phyloP scores from a whole-genome alignment of 176 grass and related monocot genomes.

The Avena atlantica region DNA sequence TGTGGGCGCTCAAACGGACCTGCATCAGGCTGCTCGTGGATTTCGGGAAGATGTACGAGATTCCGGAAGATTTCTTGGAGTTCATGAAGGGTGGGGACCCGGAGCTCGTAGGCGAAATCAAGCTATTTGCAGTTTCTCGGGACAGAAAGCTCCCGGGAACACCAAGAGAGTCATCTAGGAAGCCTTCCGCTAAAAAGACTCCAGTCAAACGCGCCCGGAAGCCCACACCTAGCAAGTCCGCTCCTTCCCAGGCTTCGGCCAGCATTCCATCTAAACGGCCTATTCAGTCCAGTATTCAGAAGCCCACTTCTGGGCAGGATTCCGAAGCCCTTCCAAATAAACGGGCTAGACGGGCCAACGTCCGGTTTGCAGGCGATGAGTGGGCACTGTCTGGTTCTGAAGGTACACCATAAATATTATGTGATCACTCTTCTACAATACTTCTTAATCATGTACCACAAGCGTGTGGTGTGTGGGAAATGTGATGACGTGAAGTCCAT shows the following conservation, averaged over 20 bases:
- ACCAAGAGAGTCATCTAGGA: background rate
- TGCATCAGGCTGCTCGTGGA: conserved; percentile 49
- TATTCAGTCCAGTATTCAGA: background rate
- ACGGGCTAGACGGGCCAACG: background rate
- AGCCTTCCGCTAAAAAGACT: background rate
- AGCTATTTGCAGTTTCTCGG: background rate
- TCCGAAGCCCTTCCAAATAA: background rate
- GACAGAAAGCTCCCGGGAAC: background rate
- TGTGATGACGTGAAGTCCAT: too few relatives aligned
- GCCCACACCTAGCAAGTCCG: background rate
- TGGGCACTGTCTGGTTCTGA: background rate
- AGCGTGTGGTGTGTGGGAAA: too few relatives aligned
- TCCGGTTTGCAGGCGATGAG: background rate
- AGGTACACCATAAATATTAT: too few relatives aligned
- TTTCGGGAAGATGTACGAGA: conserved; percentile 11
- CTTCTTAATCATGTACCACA: too few relatives aligned
- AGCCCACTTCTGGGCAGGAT: background rate
- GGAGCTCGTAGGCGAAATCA: background rate
- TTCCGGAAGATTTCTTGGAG: conserved; percentile 23
- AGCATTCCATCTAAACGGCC: background rate
- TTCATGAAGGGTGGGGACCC: conserved; percentile 40
- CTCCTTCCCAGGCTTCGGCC: background rate
- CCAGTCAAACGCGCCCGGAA: background rate
- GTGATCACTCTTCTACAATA: too few relatives aligned
- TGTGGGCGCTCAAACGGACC: conserved; percentile 45